A percentile compares a stretch with the other conserved stretches of the same genome.
Conservation (phyloP, 2,329 filamentous ascomycete genomes). For the Diaporthe sp. region DNA sequence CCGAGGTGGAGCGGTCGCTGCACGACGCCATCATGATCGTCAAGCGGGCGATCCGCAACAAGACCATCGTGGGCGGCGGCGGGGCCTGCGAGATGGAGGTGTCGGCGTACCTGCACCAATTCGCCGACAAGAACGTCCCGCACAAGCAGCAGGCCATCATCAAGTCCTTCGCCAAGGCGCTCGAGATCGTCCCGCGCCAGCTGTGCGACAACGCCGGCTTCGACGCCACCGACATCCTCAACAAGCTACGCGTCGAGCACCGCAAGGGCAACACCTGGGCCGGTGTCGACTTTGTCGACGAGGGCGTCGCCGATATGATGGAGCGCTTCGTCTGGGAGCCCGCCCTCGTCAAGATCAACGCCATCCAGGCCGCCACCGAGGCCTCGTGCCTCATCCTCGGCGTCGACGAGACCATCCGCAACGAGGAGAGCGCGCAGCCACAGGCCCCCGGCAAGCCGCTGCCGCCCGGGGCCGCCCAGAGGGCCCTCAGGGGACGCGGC, state of each 20-base stretch:
- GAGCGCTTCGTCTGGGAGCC: slow-evolving; percentile 98
- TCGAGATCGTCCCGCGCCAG: slow-evolving; percentile 96
- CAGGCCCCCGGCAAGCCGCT: slow-evolving; percentile 82
- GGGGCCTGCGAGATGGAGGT: slow-evolving; percentile 97
- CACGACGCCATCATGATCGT: slow-evolving; percentile 99
- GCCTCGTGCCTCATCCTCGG: slow-evolving; percentile 94
- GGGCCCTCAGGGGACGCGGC: slow-evolving; percentile 84
- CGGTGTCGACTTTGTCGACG: slow-evolving; percentile 92
- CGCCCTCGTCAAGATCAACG: slow-evolving; percentile 94
- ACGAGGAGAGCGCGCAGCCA: slow-evolving; percentile 89
- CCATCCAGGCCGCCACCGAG: slow-evolving; percentile 94
- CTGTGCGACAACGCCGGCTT: slow-evolving; percentile 99
- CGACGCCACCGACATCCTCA: slow-evolving; percentile 97
- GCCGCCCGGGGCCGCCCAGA: slow-evolving; percentile 86
- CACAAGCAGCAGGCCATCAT: slow-evolving; percentile 98
- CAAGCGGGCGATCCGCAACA: slow-evolving; percentile 96
- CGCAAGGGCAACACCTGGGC: slow-evolving; percentile 93
- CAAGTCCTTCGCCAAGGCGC: slow-evolving; percentile 96
- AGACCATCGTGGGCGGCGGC: slow-evolving; percentile 92
- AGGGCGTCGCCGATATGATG: slow-evolving; percentile 95
- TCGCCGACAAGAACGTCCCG: slow-evolving; percentile 90
- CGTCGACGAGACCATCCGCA: slow-evolving; percentile 98
- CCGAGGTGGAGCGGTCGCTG: slow-evolving; percentile 95
- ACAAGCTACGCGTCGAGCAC: slow-evolving; percentile 95
- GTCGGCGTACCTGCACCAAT: slow-evolving; percentile 91